Evolutionary conservation across 2,329 filamentous ascomycete species (phyloP).

Genomic region (Fusarium acutatum): DNA sequence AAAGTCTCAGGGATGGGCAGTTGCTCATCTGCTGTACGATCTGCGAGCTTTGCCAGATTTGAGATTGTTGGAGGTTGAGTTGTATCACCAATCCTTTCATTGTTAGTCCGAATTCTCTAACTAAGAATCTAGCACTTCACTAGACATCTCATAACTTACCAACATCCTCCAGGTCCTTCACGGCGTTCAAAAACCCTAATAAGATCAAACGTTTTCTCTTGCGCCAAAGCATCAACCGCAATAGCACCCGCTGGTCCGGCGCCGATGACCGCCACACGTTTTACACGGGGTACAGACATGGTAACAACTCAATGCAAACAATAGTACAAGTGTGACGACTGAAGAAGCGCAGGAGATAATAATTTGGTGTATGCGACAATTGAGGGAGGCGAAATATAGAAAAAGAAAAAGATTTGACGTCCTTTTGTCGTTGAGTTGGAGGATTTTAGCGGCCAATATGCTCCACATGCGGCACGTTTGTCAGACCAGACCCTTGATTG

Average conservation of each 20-base stretch:
- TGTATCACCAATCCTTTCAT: conserved; percentile 53
- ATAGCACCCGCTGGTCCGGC: conserved; percentile 69
- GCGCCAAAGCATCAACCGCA: conserved; percentile 65
- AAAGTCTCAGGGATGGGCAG: conserved; percentile 56
- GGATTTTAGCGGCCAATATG: conserved; percentile 23
- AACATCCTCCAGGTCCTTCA: conserved; percentile 67
- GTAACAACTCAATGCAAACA: neutral
- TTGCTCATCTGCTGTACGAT: conserved; percentile 59
- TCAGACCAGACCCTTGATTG: conserved; percentile 20
- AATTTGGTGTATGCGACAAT: neutral
- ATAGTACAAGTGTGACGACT: neutral
- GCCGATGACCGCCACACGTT: conserved; percentile 66
- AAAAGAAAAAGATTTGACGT: neutral
- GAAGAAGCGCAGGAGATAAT: neutral
- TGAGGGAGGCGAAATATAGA: neutral
- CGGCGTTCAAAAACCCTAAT: conserved; percentile 71
- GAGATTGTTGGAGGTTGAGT: conserved; percentile 51
- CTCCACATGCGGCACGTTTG: conserved; percentile 12
- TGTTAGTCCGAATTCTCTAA: neutral
- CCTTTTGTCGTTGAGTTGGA: neutral
- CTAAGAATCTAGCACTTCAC: neutral
- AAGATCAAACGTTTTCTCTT: conserved; percentile 65
- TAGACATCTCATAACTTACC: conserved; percentile 50
- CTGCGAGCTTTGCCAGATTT: conserved; percentile 56
- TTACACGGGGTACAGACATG: conserved; percentile 28